phyloP scores from a whole-genome alignment of 1,139 yeast genomes.

The Candida sojae region DNA sequence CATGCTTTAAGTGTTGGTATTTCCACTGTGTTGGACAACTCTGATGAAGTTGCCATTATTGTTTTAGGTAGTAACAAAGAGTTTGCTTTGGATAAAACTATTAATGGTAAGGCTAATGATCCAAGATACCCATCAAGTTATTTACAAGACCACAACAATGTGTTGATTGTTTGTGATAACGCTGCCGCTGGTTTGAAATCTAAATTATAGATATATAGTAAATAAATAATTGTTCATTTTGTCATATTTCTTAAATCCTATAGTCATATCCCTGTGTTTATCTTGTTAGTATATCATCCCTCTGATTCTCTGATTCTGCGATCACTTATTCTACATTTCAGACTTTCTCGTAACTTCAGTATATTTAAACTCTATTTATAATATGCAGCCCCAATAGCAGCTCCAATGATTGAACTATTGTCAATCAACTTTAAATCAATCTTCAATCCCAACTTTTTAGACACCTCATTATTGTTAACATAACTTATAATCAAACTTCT shows the following conservation, averaged over 20 bases:
- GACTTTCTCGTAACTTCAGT: too few species aligned
- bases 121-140: constrained; percentile 47
- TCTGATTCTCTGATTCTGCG: too few species aligned
- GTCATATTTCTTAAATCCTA: too few species aligned
- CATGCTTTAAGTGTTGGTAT: constrained; percentile 61
- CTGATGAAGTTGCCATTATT: constrained; percentile 53
- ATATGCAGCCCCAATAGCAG: constrained; percentile 52
- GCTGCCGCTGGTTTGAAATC: constrained; percentile 42
- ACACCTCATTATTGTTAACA: constrained; percentile 31
- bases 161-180: constrained; percentile 47
- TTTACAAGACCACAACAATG: constrained; percentile 48
- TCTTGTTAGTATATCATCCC: too few species aligned
- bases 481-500: constrained; percentile 29
- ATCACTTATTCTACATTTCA: too few species aligned
- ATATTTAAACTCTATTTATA: constrained; percentile 11
- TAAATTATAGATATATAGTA: constrained; percentile 22
- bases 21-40: constrained; percentile 59
- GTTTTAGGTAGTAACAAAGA: constrained; percentile 49
- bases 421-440: constrained; percentile 43
- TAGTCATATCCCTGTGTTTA: too few species aligned
- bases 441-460: constrained; percentile 26
- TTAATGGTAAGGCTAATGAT: constrained; percentile 37
- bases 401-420: constrained; percentile 48
- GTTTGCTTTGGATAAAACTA: constrained; percentile 46
- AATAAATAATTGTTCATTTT: background rate